These are phyloP conservation scores for Lepiota venenata DNA, from an alignment of 768 basidiomycete genomes.

Conservation along the genomic window DNA sequence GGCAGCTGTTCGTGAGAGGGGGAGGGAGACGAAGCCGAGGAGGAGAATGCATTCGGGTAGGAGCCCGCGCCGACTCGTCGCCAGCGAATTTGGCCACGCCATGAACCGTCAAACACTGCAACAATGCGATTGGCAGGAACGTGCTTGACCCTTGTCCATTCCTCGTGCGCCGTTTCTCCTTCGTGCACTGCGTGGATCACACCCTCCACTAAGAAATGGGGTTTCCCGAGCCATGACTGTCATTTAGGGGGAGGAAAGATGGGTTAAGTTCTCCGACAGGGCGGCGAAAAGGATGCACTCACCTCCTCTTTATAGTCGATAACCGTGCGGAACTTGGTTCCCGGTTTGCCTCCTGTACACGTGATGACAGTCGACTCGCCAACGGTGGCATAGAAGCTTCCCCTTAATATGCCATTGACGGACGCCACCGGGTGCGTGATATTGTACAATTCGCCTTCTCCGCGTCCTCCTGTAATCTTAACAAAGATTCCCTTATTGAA, in stretches of 20 bases:
- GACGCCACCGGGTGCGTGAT: conserved; percentile 87
- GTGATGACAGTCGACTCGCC: conserved; percentile 78
- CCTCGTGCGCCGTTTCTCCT: conserved; percentile 55
- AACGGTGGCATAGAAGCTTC: conserved; percentile 89
- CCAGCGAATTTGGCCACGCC: conserved; percentile 84
- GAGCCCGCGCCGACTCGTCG: conserved; percentile 51
- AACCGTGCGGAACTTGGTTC: conserved; percentile 68
- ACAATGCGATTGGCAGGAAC: conserved; percentile 78
- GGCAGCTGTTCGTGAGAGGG: conserved; percentile 44
- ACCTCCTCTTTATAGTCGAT: conserved; percentile 98
- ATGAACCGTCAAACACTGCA: conserved; percentile 84
- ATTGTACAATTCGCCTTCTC: conserved; percentile 78
- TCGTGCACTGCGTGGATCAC: conserved; percentile 82
- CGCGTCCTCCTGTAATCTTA: conserved; percentile 67
- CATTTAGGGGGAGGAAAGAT: conserved; percentile 20
- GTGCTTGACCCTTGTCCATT: conserved; percentile 87
- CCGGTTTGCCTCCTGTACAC: conserved; percentile 64
- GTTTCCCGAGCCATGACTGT: conserved; percentile 87
- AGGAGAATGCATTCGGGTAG: conserved; percentile 36
- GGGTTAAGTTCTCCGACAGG: neutral
- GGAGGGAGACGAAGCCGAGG: conserved; percentile 43
- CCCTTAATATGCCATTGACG: conserved; percentile 91
- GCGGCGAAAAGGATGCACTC: conserved; percentile 4
- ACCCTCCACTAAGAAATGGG: conserved; percentile 84
- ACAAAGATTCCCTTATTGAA: conserved; percentile 90